Base-by-base conservation (phyloP, 2,329 filamentous ascomycete species). In the Pseudogymnoascus sp. region DNA sequence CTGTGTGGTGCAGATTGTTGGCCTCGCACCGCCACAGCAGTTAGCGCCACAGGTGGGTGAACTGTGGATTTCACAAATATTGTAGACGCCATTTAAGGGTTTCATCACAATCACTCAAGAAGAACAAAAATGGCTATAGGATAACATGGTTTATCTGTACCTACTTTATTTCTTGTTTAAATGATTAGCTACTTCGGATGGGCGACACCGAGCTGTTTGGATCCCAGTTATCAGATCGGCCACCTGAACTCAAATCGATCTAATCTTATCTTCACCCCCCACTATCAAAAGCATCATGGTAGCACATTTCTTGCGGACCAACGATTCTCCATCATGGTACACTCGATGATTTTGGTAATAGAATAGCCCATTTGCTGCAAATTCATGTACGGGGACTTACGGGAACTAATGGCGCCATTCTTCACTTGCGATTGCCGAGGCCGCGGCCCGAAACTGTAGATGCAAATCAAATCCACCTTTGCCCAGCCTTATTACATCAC, bases 1-100 rank as follows among this genome's bases (percentile, higher is more conserved):
- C 44, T 50, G 44, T 50, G 44, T 50, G 44, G 44, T 50, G 44
- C 44, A 50, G 44, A 50, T 50, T 29, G 7, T 50, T 50, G 44
- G 44, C 14, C 44, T n/a, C 44, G 44, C 44, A 50, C 44, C n/a
- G 44, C 24, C 44, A 50, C 44, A 50, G 7, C 24, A 50, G 44
- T 50, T 50, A 50, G 44, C 44, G 44, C 44, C 44, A 50, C 44
- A 50, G 44, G 44, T 29, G 44, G 44, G 44, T 29, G 44, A 7
- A 26, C 24, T 50, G 42, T 47, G 42, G 42, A 29, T 50, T 50
- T 50, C n/a, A 40, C 16, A 47, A n/a, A 26, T 47, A 14, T 47
- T n/a, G 24, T 47, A 5, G 42, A 8, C 38, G 8, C 21, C 42
- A 47, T 14, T 24, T 47, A 11, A 26, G 11, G 42, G n/a, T 26